A percentile compares a stretch with the other conserved stretches of the same genome.
Evolutionary conservation across 345 rosid species (phyloP).

Genomic region (Erysimum cheiranthoides): DNA sequence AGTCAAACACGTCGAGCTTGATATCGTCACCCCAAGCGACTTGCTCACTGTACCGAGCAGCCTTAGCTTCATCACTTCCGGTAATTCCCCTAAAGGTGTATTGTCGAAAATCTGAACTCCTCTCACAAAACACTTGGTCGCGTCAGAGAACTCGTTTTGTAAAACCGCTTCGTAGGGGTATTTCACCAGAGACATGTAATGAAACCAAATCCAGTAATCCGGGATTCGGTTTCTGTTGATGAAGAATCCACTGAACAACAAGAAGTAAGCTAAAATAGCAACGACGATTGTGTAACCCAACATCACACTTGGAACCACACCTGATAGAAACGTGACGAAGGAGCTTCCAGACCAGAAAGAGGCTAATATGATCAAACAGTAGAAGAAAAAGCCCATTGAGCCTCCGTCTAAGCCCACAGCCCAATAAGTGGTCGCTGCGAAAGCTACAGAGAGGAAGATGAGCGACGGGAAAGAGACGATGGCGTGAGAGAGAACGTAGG

Average conservation of each 20-base stretch:
- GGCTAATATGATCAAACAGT: conserved; percentile 70
- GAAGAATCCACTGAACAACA: conserved; percentile 95
- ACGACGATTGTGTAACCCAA: conserved; percentile 92
- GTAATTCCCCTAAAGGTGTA: conserved; percentile 69
- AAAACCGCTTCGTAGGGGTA: conserved; percentile 91
- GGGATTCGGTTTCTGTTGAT: conserved; percentile 89
- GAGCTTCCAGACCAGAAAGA: conserved; percentile 97
- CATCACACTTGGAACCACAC: conserved; percentile 93
- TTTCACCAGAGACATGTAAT: conserved; percentile 85
- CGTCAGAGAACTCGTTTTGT: conserved; percentile 76
- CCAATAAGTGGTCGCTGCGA: conserved; percentile 76
- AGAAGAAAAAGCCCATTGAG: conserved; percentile 70
- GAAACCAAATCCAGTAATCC: conserved; percentile 93
- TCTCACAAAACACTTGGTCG: conserved; percentile 68
- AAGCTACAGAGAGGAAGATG: conserved; percentile 69
- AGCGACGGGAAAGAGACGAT: conserved; percentile 63
- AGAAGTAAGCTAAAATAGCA: conserved; percentile 86
- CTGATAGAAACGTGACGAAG: conserved; percentile 90
- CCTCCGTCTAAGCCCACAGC: conserved; percentile 96
- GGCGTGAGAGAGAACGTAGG: conserved; percentile 87
- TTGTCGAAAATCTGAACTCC: conserved; percentile 91
- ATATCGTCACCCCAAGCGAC: conserved; percentile 64
- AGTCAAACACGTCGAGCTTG: conserved; percentile 80
- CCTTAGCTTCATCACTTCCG: conserved; percentile 54
- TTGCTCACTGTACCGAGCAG: conserved; percentile 58